These are phyloP conservation scores for Aspergillus homomorphus DNA, from an alignment of 495 filamentous ascomycete genomes.

Conservation along the genomic window DNA sequence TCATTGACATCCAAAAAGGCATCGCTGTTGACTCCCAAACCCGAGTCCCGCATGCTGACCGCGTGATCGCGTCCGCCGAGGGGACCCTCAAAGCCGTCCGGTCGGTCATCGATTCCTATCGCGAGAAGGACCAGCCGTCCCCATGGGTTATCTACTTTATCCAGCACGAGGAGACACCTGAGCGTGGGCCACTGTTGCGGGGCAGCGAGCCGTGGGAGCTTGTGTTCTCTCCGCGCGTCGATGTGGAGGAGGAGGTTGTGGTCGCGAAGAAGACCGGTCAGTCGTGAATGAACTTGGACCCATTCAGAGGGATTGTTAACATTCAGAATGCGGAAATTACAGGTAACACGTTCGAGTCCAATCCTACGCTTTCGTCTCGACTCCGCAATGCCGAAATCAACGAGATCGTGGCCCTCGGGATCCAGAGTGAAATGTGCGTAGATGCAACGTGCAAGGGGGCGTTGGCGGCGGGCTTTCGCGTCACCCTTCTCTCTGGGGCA, in stretches of 20 bases:
- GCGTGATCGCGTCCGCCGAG: not conserved
- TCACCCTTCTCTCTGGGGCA: conserved; percentile 1
- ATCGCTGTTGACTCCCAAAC: not conserved
- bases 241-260: not conserved
- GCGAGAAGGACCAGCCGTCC: not conserved
- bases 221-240: not conserved
- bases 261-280: conserved; percentile 2
- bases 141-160: not conserved
- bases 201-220: conserved; percentile 6
- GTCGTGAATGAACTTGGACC: not conserved
- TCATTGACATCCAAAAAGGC: conserved; percentile 8
- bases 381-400: not conserved
- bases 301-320: not conserved
- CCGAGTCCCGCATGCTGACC: conserved; percentile 2
- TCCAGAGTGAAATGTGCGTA: conserved; percentile 4
- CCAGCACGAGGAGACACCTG: not conserved
- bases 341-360: conserved; percentile 7
- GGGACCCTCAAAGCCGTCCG: conserved; percentile 3
- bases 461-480: conserved; percentile 2
- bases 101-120: not conserved
- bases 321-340: not conserved
- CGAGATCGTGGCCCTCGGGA: conserved; percentile 2
- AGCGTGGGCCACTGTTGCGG: not conserved
- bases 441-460: conserved; percentile 7
- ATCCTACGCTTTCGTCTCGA: not conserved